Evolutionary conservation across 129 eudicot species (phyloP).

Genomic region (Centaurea solstitialis): DNA sequence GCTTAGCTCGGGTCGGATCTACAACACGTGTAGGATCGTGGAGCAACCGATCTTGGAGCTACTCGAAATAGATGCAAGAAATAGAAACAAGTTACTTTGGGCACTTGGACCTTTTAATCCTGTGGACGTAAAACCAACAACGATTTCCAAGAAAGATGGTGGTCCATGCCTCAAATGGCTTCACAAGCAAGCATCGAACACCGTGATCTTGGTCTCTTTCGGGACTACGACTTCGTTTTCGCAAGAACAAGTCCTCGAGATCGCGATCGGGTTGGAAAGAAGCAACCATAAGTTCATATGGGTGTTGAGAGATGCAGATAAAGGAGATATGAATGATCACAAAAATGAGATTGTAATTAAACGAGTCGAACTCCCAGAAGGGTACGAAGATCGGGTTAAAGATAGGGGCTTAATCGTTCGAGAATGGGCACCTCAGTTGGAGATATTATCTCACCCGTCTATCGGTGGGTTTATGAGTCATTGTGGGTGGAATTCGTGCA

Average conservation of each 20-base stretch:
- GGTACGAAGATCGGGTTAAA: constrained; percentile 10
- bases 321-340: constrained; percentile 11
- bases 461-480: constrained; percentile 23
- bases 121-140: constrained; percentile 1
- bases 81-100: constrained; percentile 37
- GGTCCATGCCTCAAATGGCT: constrained; percentile 40
- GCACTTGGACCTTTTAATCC: constrained; percentile 68
- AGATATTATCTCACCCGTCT: constrained; percentile 1
- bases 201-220: constrained; percentile 28
- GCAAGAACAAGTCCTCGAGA: constrained; percentile 23
- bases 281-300: constrained; percentile 33
- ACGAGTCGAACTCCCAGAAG: constrained; percentile 5
- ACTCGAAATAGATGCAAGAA: constrained; percentile 18
- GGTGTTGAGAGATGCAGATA: constrained; percentile 35
- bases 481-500: constrained; percentile 19
- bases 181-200: constrained; percentile 32
- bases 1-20: constrained; percentile 41
- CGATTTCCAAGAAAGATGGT: background rate
- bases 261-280: constrained; percentile 29
- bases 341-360: background rate
- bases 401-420: constrained; percentile 7
- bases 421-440: constrained; percentile 21
- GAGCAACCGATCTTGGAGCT: constrained; percentile 43
- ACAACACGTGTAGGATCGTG: constrained; percentile 43
- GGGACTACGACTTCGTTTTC: constrained; percentile 23